phyloP scores from a whole-genome alignment of 345 rosid species.

The Salix dunnii region DNA sequence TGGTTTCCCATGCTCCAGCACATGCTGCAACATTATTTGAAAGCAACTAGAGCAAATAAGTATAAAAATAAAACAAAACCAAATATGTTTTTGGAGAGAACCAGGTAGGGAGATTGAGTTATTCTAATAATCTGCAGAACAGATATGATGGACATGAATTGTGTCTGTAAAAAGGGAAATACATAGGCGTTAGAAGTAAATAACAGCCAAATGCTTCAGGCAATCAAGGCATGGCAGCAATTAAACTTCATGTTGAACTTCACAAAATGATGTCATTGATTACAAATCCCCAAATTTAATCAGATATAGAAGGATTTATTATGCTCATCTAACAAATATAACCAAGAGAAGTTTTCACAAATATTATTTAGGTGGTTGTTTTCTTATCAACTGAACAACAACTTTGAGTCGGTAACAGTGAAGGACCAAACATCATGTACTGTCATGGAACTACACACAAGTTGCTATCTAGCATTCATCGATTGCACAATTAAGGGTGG shows the following conservation, averaged over 20 bases:
- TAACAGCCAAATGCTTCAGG: neutral
- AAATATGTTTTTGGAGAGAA: neutral
- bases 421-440: neutral
- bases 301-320: neutral
- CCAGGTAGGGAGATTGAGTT: neutral
- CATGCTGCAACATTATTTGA: slow-evolving; percentile 56
- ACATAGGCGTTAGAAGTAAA: neutral
- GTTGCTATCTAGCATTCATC: neutral
- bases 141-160: neutral
- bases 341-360: neutral
- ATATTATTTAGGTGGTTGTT: neutral
- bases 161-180: neutral
- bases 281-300: neutral
- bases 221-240: neutral
- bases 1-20: slow-evolving; percentile 90
- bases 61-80: neutral
- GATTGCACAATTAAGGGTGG: neutral
- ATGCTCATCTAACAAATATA: neutral
- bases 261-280: neutral
- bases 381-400: neutral
- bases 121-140: neutral
- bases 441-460: neutral
- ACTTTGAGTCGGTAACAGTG: neutral
- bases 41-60: slow-evolving; percentile 5
- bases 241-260: neutral